Evolutionary conservation across 345 rosid genomes (phyloP).

Genomic region (Heritiera fomes): DNA sequence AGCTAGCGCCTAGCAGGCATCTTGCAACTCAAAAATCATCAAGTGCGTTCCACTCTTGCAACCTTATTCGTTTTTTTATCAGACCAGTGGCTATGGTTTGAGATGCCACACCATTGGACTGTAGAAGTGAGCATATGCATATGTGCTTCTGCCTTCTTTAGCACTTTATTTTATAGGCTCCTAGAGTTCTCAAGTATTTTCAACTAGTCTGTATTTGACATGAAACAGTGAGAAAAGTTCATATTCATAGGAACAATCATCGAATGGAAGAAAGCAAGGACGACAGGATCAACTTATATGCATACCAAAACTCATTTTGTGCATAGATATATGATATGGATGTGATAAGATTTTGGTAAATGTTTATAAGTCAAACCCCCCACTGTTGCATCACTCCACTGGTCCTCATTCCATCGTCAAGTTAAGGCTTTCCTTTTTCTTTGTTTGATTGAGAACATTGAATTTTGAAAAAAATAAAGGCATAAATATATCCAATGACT

Average conservation of each 20-base stretch:
- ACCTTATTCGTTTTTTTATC: neutral
- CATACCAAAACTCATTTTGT: too few relatives aligned
- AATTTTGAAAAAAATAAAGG: too few relatives aligned
- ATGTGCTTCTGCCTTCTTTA: neutral
- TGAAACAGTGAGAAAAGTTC: neutral
- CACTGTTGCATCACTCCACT: neutral
- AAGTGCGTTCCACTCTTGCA: neutral
- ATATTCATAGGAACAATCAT: neutral
- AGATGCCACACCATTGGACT: neutral
- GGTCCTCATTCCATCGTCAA: neutral
- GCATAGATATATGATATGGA: slow-evolving; percentile 11
- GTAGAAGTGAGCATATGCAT: neutral
- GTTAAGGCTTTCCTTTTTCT: too few relatives aligned
- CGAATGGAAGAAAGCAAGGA: neutral
- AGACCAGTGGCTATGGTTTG: slow-evolving; percentile 1
- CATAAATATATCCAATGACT: too few relatives aligned
- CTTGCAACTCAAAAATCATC: too few relatives aligned
- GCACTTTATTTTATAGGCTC: neutral
- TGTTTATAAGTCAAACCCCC: too few relatives aligned
- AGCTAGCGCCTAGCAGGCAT: too few relatives aligned
- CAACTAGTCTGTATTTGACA: neutral
- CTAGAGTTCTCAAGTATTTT: neutral
- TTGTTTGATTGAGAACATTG: too few relatives aligned
- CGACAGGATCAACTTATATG: slow-evolving; percentile 16
- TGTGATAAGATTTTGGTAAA: too few relatives aligned